These are phyloP conservation scores for Vigna radiata DNA, from an alignment of 306 rosid genomes.

Conservation along the genomic window DNA sequence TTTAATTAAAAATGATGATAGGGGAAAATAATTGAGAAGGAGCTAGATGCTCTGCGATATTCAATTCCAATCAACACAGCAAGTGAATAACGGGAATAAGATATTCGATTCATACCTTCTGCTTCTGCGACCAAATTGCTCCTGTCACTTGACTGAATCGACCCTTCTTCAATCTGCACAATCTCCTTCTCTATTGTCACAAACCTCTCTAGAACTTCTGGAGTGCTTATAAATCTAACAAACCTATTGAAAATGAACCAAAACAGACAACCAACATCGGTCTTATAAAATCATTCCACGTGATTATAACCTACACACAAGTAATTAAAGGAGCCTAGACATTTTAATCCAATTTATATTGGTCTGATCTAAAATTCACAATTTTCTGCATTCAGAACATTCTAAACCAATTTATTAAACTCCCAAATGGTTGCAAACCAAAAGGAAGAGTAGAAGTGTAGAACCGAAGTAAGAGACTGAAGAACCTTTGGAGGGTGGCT, in stretches of 20 bases:
- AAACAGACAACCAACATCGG: conserved; percentile 31
- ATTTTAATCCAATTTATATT: not conserved
- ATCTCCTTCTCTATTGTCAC: conserved; percentile 93
- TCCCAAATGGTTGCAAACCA: not conserved
- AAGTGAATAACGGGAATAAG: conserved; percentile 20
- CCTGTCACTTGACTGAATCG: conserved; percentile 71
- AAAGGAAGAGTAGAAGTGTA: not conserved
- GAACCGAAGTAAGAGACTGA: not conserved
- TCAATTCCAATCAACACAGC: conserved; percentile 34
- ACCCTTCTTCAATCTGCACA: conserved; percentile 87
- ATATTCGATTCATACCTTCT: conserved; percentile 63
- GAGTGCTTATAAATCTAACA: conserved; percentile 89
- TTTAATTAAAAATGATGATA: conserved; percentile 5
- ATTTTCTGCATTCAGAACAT: conserved; percentile 34
- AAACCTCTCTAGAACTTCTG: conserved; percentile 96
- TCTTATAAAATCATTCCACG: not conserved
- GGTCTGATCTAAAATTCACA: conserved; percentile 33
- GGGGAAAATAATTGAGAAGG: conserved; percentile 2
- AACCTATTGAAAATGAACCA: conserved; percentile 63
- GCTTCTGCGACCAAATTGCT: conserved; percentile 52
- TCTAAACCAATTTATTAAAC: conserved; percentile 29
- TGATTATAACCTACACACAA: not conserved
- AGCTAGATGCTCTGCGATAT: not conserved
- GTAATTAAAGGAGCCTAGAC: conserved; percentile 11
- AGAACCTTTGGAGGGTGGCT: conserved; percentile 86